Conservation (phyloP, 331 rosid species). For the Spiraea crenata region DNA sequence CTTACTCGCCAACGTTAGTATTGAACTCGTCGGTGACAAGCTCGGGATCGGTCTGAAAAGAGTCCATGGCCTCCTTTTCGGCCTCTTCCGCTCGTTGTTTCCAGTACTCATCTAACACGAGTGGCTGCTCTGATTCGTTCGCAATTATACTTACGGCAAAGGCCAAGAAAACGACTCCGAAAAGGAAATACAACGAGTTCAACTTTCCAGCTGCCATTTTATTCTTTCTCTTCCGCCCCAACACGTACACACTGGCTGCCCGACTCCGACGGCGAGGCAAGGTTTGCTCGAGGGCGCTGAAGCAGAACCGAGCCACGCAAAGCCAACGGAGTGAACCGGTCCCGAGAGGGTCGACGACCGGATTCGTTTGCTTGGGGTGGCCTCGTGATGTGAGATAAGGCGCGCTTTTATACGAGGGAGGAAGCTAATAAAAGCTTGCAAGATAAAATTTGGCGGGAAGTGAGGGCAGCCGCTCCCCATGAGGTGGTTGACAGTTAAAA, state of each 20-base stretch:
- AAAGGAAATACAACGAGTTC: not conserved
- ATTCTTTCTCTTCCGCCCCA: not conserved
- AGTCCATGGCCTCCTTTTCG: constrained; percentile 5
- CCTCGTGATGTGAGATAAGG: not conserved
- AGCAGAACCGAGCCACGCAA: not conserved
- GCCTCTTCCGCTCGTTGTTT: constrained; percentile 35
- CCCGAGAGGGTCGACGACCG: not conserved
- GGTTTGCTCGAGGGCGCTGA: not conserved
- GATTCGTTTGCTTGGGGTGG: not conserved
- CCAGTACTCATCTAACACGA: constrained; percentile 54
- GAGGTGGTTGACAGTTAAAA: too few relatives aligned
- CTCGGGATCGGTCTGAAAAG: constrained; percentile 42
- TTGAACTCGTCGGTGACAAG: constrained; percentile 37
- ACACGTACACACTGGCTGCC: too few relatives aligned
- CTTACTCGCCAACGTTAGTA: constrained; percentile 38
- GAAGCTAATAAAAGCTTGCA: not conserved
- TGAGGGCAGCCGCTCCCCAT: too few relatives aligned
- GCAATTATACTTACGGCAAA: constrained; percentile 26
- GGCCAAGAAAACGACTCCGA: constrained; percentile 26
- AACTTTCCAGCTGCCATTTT: constrained; percentile 11
- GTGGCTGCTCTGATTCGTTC: not conserved
- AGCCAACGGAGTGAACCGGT: constrained; percentile 5
- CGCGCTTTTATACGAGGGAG: not conserved
- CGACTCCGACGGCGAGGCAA: not conserved
- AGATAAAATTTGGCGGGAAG: too few relatives aligned